Base-by-base conservation (phyloP, 441 rosid species). In the Geranium incanum region DNA sequence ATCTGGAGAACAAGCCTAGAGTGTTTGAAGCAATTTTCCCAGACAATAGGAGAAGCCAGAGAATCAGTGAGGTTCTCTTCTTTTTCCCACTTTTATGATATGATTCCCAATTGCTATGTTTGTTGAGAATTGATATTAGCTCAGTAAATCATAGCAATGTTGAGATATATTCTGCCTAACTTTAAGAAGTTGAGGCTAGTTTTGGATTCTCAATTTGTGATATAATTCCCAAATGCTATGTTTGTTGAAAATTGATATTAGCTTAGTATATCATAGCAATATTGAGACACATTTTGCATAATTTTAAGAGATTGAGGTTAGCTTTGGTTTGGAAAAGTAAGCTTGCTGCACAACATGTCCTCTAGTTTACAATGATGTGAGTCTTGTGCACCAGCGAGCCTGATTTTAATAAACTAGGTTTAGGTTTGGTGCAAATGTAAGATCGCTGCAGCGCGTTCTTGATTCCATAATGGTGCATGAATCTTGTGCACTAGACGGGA, bases 1-100 rank as follows among this genome's bases (percentile, higher is more conserved):
- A 90, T 80, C 80, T 92, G 82, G 94, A 90, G 52, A 82, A 95
- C 77, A 90, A 83, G 64, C 80, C 86, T n/a, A 88, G 99, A 78
- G 88, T 94, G 60, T 90, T 94, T 78, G 57, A 80, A 75, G 95
- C 97, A n/a, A 86, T 94, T 78, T 92, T 92, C 66, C 97, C 97
- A n/a, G 94, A 92, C 68, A 86, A 80, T 67, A 70, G 78, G 1
- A 87, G 97, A 80, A 88, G 93, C 63, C 81, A 77, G 18, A 85
- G 78, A 48, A 85, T 92, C 43, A 85, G 84, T 70, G 80, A 90
- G 97, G 97, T 91, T 36, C n/a, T 13, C 33, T 70, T 69, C 43
- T 6, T 6, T 43, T 36, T 9, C 28, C 21, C 33, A 6, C 12
- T 1, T 3, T 62, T 23, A 18, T 13, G 59, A 7, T 11, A 0